Evolutionary conservation across 352 stramenopile species (phyloP).

Genomic region (Peronosclerospora sorghi): DNA sequence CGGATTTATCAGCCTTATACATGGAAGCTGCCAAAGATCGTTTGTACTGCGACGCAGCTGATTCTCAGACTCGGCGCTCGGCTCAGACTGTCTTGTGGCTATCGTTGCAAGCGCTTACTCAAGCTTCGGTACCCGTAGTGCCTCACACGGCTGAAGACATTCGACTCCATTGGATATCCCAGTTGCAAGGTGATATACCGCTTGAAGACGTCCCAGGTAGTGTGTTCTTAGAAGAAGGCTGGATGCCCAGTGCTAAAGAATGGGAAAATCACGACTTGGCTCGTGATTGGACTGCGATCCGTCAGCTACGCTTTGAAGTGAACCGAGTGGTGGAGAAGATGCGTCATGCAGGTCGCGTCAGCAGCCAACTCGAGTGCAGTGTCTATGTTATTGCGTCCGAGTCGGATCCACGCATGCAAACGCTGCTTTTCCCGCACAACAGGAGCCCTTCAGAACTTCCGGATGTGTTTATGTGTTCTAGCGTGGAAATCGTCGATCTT

Average conservation of each 20-base stretch:
- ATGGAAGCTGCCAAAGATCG: slow-evolving; percentile 95
- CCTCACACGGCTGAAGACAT: slow-evolving; percentile 97
- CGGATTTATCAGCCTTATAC: slow-evolving; percentile 97
- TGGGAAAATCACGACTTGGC: slow-evolving; percentile 44
- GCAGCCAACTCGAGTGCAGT: slow-evolving; percentile 70
- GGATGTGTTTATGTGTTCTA: slow-evolving; percentile 66
- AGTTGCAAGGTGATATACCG: slow-evolving; percentile 26
- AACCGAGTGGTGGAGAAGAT: slow-evolving; percentile 72
- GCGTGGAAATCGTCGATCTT: slow-evolving; percentile 28
- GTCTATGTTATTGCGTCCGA: slow-evolving; percentile 36
- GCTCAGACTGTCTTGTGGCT: slow-evolving; percentile 85
- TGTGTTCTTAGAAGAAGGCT: slow-evolving; percentile 62
- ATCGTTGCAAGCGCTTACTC: slow-evolving; percentile 50
- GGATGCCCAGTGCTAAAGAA: slow-evolving; percentile 37
- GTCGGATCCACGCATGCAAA: slow-evolving; percentile 42
- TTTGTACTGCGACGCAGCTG: slow-evolving; percentile 90
- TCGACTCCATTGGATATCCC: slow-evolving; percentile 75
- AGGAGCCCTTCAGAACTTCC: slow-evolving; percentile 31
- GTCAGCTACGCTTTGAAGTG: slow-evolving; percentile 74
- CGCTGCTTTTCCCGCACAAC: slow-evolving; percentile 27
- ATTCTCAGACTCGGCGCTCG: slow-evolving; percentile 66
- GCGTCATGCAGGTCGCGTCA: slow-evolving; percentile 37
- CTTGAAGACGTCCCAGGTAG: slow-evolving; percentile 54
- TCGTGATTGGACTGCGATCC: slow-evolving; percentile 82
- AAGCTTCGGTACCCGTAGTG: slow-evolving; percentile 81